Base-by-base conservation (phyloP, 495 filamentous ascomycete species). In the Haplographium delicatum region DNA sequence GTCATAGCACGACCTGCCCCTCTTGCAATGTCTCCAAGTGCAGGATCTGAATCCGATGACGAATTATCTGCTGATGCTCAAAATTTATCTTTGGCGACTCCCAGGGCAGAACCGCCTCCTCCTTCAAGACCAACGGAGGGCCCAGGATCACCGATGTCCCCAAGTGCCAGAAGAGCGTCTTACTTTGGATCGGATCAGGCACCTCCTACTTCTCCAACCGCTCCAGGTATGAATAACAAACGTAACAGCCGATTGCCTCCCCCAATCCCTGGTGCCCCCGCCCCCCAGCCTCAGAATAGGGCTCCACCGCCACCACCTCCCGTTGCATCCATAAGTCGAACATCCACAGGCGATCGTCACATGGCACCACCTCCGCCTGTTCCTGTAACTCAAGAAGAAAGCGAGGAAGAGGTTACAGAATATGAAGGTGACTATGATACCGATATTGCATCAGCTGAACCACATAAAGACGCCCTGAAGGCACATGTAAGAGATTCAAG, bases 361-460 rank as follows among this genome's bases (percentile, higher is more conserved):
- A 66, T 73, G 62, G 60, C 44, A 56, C 56, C 44, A 56, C 59
- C 38, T 57, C 64, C 65, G 13, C 57, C 70, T 20, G 48, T 63
- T 60, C 54, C 57, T 5, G 64, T 68, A 47, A 65, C 66, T 20
- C 68, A 74, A 31, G 77, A 81, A 24, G 85, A 88, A 33, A 85
- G 77, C 15, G 88, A 91, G 35, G 79, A 74, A 58, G 90, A 93
- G 62, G 72, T 88, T 28, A 95, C 88, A 2, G 93, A 96, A 65
- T 97, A 97, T 62, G 93, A 98, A 65, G 93, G 91, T 16, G 93
- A 97, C 62, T 97, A 98, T 64, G 93, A 97, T 58, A 98, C 93
- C 31, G 93, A 97, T 65, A 96, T 98, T 57, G 91, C 86, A 1
- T 86, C 94, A 37, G 84, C 88, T 24, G 89, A 81, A 8, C 85